A percentile compares a stretch with the other conserved stretches of the same genome.
Evolutionary conservation across 768 basidiomycete genomes (phyloP).

Genomic region (Russula emetica): DNA sequence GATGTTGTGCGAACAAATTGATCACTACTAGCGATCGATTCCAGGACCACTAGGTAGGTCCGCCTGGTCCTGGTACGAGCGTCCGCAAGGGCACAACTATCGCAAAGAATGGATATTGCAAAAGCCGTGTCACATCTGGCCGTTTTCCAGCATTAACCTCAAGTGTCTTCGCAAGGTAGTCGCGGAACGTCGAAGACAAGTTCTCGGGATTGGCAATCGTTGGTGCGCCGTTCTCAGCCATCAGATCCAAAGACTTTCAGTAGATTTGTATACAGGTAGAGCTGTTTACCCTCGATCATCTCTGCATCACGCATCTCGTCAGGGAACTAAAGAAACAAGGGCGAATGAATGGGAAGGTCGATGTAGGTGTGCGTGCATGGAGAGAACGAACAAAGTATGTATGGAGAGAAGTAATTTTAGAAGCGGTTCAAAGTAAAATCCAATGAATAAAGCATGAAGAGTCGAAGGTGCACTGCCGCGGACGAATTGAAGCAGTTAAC

Average conservation of each 20-base stretch:
- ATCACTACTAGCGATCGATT: too few relatives aligned
- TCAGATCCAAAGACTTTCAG: slow-evolving; percentile 95
- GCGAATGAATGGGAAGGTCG: neutral
- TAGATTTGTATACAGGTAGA: slow-evolving; percentile 93
- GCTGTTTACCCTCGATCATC: slow-evolving; percentile 98
- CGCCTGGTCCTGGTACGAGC: too few relatives aligned
- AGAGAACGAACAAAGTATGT: too few relatives aligned
- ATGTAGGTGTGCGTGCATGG: too few relatives aligned
- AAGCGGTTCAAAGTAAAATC: too few relatives aligned
- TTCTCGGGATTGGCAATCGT: slow-evolving; percentile 87
- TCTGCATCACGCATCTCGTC: slow-evolving; percentile 43
- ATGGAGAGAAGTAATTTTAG: too few relatives aligned
- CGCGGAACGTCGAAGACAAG: slow-evolving; percentile 72
- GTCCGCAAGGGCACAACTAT: slow-evolving; percentile 82
- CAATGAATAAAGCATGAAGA: too few relatives aligned
- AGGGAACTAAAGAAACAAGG: slow-evolving; percentile 3
- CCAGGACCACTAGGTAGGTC: too few relatives aligned
- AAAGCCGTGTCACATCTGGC: slow-evolving; percentile 74
- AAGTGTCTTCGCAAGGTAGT: slow-evolving; percentile 82
- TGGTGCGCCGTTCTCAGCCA: slow-evolving; percentile 96
- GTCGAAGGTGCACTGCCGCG: too few relatives aligned
- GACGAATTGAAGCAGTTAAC: too few relatives aligned
- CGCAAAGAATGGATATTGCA: slow-evolving; percentile 88
- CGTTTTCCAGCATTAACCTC: slow-evolving; percentile 95
- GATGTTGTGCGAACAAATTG: too few relatives aligned